phyloP scores from a whole-genome alignment of 148 eudicot species.

The Beta vulgaris region DNA sequence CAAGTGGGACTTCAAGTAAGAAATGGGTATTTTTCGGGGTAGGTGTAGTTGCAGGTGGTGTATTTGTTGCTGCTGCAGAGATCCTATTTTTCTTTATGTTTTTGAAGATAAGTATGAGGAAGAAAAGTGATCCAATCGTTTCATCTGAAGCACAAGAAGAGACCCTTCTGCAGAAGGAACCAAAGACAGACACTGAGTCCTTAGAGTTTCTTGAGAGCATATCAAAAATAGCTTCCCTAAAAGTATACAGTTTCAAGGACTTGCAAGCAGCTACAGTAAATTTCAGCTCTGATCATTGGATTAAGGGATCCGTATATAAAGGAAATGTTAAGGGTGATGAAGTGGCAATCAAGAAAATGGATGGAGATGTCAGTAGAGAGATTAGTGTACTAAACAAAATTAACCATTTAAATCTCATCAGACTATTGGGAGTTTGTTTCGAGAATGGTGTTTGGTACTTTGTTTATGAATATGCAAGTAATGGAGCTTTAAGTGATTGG shows the following conservation, averaged over 20 bases:
- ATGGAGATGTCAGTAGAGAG: constrained; percentile 52
- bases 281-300: constrained; percentile 42
- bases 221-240: constrained; percentile 38
- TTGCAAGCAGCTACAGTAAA: constrained; percentile 52
- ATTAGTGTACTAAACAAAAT: constrained; percentile 55
- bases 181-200: constrained; percentile 17
- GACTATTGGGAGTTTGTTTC: constrained; percentile 58
- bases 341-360: constrained; percentile 53
- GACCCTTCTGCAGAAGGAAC: neutral
- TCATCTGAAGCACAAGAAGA: constrained; percentile 29
- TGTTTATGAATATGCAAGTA: constrained; percentile 58
- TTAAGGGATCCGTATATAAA: constrained; percentile 54
- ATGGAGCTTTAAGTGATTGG: constrained; percentile 67
- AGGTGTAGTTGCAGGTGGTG: constrained; percentile 48
- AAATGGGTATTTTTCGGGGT: constrained; percentile 38
- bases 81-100: constrained; percentile 17
- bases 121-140: constrained; percentile 13
- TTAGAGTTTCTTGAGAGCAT: constrained; percentile 36
- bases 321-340: constrained; percentile 51
- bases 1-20: constrained; percentile 18
- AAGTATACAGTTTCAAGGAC: constrained; percentile 53
- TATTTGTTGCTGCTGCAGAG: constrained; percentile 25
- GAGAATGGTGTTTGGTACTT: constrained; percentile 53
- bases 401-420: constrained; percentile 62
- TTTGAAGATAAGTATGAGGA: constrained; percentile 7